Evolutionary conservation across 805 yeast species (phyloP).

Genomic region (Candida fluviatilis): DNA sequence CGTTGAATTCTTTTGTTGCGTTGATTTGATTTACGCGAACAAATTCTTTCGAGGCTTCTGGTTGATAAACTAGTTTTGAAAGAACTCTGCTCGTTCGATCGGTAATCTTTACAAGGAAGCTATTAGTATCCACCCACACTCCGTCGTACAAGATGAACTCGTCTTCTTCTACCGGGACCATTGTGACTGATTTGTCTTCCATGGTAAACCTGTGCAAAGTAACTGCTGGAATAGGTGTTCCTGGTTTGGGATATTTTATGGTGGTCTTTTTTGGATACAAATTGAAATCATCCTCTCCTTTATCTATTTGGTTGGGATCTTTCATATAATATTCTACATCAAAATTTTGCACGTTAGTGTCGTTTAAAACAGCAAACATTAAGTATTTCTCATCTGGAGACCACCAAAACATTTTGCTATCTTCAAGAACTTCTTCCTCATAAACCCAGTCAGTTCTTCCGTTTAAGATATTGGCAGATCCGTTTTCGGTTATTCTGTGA

Average conservation of each 20-base stretch:
- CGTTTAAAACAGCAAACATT: constrained; percentile 54
- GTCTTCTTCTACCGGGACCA: constrained; percentile 6
- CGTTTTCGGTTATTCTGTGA: constrained; percentile 46
- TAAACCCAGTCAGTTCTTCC: constrained; percentile 83
- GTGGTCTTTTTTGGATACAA: constrained; percentile 46
- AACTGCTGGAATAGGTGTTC: constrained; percentile 55
- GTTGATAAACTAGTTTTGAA: constrained; percentile 44
- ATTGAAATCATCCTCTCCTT: constrained; percentile 13
- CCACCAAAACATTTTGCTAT: constrained; percentile 72
- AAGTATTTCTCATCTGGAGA: constrained; percentile 55
- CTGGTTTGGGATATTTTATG: constrained; percentile 73
- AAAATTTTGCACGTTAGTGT: constrained; percentile 51
- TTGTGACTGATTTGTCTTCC: constrained; percentile 12
- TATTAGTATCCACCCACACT: constrained; percentile 50
- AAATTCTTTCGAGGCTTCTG: constrained; percentile 26
- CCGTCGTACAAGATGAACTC: constrained; percentile 59
- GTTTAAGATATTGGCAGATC: constrained; percentile 48
- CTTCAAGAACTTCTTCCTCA: constrained; percentile 69
- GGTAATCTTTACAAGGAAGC: constrained; percentile 54
- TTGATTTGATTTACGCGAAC: constrained; percentile 31
- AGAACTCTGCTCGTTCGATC: constrained; percentile 58
- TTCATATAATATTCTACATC: constrained; percentile 49
- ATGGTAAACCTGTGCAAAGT: constrained; percentile 40
- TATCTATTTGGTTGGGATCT: constrained; percentile 14
- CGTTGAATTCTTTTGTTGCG: constrained; percentile 41